A percentile compares a stretch with the other conserved stretches of the same genome.
phyloP scores from a whole-genome alignment of 2,329 filamentous ascomycete genomes.

The Coniochaeta sp. region DNA sequence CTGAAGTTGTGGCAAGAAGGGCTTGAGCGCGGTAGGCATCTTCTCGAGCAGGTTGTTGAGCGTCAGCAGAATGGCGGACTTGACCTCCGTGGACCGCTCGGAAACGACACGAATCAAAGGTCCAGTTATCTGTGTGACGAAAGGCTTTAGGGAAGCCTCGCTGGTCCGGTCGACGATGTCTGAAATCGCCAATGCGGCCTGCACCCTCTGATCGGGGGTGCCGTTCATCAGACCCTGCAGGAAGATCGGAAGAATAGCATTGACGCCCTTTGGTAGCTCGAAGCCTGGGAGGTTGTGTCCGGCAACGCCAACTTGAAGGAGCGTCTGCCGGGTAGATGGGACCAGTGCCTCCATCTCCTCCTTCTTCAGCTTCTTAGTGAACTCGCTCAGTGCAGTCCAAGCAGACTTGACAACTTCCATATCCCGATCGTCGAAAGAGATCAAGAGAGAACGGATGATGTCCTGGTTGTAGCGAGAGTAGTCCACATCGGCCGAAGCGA shows the following conservation, averaged over 20 bases:
- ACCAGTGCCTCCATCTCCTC: conserved; percentile 97
- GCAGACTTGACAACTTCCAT: conserved; percentile 78
- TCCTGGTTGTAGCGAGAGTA: conserved; percentile 96
- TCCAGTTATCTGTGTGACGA: conserved; percentile 95
- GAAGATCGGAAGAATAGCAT: conserved; percentile 92
- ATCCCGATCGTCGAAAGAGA: conserved; percentile 87
- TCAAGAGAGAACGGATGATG: conserved; percentile 81
- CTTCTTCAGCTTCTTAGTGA: conserved; percentile 86
- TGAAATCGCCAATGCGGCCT: conserved; percentile 86
- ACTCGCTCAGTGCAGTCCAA: conserved; percentile 78
- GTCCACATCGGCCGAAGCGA: conserved; percentile 71
- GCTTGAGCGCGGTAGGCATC: conserved; percentile 91
- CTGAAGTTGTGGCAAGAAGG: conserved; percentile 93
- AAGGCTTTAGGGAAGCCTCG: conserved; percentile 80
- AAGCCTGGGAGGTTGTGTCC: conserved; percentile 85
- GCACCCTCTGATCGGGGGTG: conserved; percentile 82
- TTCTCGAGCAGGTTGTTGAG: conserved; percentile 95
- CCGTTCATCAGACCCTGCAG: conserved; percentile 97
- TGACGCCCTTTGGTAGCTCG: conserved; percentile 90
- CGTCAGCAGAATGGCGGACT: conserved; percentile 86
- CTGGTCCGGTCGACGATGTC: conserved; percentile 93
- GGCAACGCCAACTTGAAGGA: conserved; percentile 82
- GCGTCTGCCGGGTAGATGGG: conserved; percentile 73
- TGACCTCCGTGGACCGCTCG: conserved; percentile 92
- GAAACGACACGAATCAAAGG: conserved; percentile 97